phyloP scores from a whole-genome alignment of 2,329 filamentous ascomycete species.

The Hypoxylon sp. region DNA sequence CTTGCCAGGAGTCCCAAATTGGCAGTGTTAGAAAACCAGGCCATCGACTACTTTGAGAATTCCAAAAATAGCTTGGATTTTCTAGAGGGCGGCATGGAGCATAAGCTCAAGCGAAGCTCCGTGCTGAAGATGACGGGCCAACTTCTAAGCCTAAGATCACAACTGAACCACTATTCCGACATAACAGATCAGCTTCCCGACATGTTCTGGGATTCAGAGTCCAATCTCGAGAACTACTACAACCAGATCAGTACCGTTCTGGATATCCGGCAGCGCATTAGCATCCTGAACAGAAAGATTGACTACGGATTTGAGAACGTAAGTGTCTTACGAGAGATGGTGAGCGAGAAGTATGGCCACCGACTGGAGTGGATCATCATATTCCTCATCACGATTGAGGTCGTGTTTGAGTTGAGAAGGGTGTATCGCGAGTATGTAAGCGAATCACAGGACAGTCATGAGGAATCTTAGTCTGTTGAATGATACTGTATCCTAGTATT shows the following conservation, averaged over 20 bases:
- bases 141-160: slow-evolving; percentile 85
- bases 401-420: slow-evolving; percentile 77
- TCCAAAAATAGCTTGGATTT: slow-evolving; percentile 83
- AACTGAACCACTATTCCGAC: slow-evolving; percentile 96
- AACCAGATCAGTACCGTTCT: slow-evolving; percentile 90
- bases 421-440: slow-evolving; percentile 42
- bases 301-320: slow-evolving; percentile 98
- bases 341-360: slow-evolving; percentile 89
- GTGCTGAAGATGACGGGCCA: slow-evolving; percentile 95
- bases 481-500: too few species aligned
- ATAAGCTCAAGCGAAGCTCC: slow-evolving; percentile 75
- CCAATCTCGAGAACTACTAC: slow-evolving; percentile 93
- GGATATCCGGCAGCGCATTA: slow-evolving; percentile 91
- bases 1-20: slow-evolving; percentile 93
- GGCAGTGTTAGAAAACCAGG: slow-evolving; percentile 84
- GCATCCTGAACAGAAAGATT: slow-evolving; percentile 94
- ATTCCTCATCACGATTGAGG: slow-evolving; percentile 89
- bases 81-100: slow-evolving; percentile 66
- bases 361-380: slow-evolving; percentile 97
- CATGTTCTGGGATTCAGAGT: slow-evolving; percentile 96
- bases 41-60: slow-evolving; percentile 85
- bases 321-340: slow-evolving; percentile 82
- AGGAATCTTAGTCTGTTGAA: too few species aligned
- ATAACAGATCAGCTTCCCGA: slow-evolving; percentile 94
- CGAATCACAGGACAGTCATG: slow-evolving; percentile 13